These are phyloP conservation scores for Mediolabrus comicus DNA, from an alignment of 108 stramenopile genomes.

Conservation along the genomic window DNA sequence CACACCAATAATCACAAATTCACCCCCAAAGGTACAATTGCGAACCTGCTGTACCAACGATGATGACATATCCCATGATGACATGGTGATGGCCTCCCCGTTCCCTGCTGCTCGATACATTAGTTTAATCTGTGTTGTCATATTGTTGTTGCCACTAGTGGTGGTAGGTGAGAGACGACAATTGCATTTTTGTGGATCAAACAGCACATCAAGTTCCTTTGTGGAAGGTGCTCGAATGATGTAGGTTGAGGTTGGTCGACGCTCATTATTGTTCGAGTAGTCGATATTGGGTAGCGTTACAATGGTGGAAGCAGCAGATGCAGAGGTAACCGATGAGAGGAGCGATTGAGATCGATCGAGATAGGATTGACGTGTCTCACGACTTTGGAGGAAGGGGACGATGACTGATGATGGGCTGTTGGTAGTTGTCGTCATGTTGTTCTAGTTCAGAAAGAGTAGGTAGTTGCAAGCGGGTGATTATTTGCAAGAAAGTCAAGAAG, in stretches of 20 bases:
- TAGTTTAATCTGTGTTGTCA: not conserved
- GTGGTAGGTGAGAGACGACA: conserved; percentile 13
- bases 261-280: conserved; percentile 7
- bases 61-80: conserved; percentile 25
- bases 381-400: conserved; percentile 35
- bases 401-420: not conserved
- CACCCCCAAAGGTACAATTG: conserved; percentile 53
- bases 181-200: conserved; percentile 17
- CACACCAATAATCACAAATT: conserved; percentile 47
- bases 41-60: conserved; percentile 41
- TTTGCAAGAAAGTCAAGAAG: too few species aligned
- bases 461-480: too few species aligned
- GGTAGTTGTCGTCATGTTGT: not conserved
- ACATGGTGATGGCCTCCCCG: conserved; percentile 18
- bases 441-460: too few species aligned
- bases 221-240: conserved; percentile 17
- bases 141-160: too few species aligned
- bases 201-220: conserved; percentile 12
- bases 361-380: conserved; percentile 20
- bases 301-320: not conserved
- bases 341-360: conserved; percentile 19
- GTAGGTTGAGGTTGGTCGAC: conserved; percentile 9
- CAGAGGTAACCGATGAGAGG: conserved; percentile 10
- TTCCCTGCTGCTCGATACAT: conserved; percentile 41
- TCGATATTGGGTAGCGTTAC: conserved; percentile 28